Evolutionary conservation across 306 rosid genomes (phyloP), one percentile per base, ranked within the genome.

Genomic region (Vigna nakashimae): DNA sequence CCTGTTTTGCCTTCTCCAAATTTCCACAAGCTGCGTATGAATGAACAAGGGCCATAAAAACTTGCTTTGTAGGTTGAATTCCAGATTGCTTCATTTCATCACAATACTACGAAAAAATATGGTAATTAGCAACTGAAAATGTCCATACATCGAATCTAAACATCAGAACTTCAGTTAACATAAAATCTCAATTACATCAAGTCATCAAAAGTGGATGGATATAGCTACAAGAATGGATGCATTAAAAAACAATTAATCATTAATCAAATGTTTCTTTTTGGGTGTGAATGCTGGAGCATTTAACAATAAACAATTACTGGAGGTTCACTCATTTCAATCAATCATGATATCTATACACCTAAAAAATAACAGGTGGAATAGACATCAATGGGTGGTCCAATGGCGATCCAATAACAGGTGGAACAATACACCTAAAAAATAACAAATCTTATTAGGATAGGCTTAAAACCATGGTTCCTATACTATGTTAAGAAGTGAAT

Each of bases 1-100:
- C 98, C 97, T 89, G 89, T 87, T 91, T 92, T 84, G 96, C 98
- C 86, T 88, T 91, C 83, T 92, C 92, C 77, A 86, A 85, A 62
- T 88, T 88, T 73, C 98, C 98, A 75, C 85, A 84, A 69, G 83
- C 75, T 70, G 92, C 91, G 81, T 91, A 95, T 42, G 92, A 91
- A 85, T 85, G 86, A 74, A 95, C 30, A 58, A 92, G 96, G 59
- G 98, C 89, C 88, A 91, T 84, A 81, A 65, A 89, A 87, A 87
- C 12, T 4, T 87, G 89, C 79, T 85, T 92, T 6, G 93, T 84
- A 8, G 17, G 48, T 55, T 48, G 74, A 81, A 64, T 7, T 75
- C 83, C 74, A 79, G 62, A 77, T 63, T 7, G 58, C 84, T 75
- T 73, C 88, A 92, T 10, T 80, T 92, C 96, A 85, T 89, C 85